Evolutionary conservation across 73 alveolate species (phyloP), one percentile per base, ranked within the genome.

Genomic region (Loxodes magnus): DNA sequence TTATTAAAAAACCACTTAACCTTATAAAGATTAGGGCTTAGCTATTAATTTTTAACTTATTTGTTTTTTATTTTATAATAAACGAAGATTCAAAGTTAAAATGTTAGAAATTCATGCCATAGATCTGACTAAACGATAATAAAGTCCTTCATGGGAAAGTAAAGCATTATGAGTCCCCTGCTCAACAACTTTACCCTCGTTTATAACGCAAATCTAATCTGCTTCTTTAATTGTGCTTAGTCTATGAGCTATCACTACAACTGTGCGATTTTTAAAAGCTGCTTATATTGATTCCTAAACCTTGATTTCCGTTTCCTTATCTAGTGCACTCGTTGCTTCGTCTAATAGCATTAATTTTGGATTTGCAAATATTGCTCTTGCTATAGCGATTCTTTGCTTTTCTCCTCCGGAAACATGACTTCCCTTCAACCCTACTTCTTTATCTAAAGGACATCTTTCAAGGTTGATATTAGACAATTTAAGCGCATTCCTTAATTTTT

Each of bases 331-430:
- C 2, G 88, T 74, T 21, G 89, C 79, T 26, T 79, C 89, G 54
- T 75, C 89, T 3, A 75, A 39, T 19, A 79, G 36, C 0, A 74
- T 43, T n/a, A 74, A 59, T 50, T 78, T 71, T 10, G 89, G 89
- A 10, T 59, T 67, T 29, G 61, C 69, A 5, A 80, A 36, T 16
- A 80, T 57, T 0, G 85, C 83, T 51, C 94, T 57, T 3, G 90
- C 90, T 21, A 80, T 39, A 4, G 94, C 94, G 12, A 82, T 83
- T 63, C 95, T 78, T 60, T 83, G 64, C 41, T 83, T 83, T 49
- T 83, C 55, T 0, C 95, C 95, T 51, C 95, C 95, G 9, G 89
- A 71, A 2, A 83, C 39, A 29, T 83, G 71, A 0, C 64, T 67
- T 19, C 88, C 80, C 12, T 67, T 43, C 12, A 72, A 33, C 4